Evolutionary conservation across 2,329 filamentous ascomycete genomes (phyloP).

Genomic region (Penicillium paneum): DNA sequence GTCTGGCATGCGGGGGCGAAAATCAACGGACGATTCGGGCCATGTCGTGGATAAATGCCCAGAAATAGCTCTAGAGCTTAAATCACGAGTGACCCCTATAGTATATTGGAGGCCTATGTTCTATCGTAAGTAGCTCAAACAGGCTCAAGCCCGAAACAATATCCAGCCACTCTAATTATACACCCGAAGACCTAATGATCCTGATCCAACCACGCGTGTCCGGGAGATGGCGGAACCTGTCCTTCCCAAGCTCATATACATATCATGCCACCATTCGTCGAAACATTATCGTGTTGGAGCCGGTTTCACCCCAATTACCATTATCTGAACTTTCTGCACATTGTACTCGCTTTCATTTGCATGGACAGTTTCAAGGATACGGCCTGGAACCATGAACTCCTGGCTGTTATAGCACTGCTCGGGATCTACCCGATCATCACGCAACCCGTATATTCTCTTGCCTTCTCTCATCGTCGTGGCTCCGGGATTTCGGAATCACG

Average conservation of each 20-base stretch:
- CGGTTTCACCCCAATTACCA: constrained; percentile 55
- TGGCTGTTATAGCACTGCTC: constrained; percentile 49
- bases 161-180: neutral
- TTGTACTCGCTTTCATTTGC: constrained; percentile 45
- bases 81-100: neutral
- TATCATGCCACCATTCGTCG: constrained; percentile 44
- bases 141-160: neutral
- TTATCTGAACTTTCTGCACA: constrained; percentile 56
- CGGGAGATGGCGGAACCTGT: constrained; percentile 51
- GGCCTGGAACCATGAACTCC: neutral
- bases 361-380: constrained; percentile 12
- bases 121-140: neutral
- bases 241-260: constrained; percentile 47
- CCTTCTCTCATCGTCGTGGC: constrained; percentile 55
- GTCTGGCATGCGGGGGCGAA: too few species aligned
- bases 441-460: constrained; percentile 31
- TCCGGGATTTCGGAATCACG: constrained; percentile 48
- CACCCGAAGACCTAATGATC: neutral
- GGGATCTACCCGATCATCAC: constrained; percentile 41
- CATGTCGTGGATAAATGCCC: neutral
- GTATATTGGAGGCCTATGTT: neutral
- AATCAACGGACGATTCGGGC: neutral
- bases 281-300: constrained; percentile 52
- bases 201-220: constrained; percentile 26
- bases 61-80: neutral